Evolutionary conservation across 2,329 filamentous ascomycete genomes (phyloP).

Genomic region (Diplodia mutila): DNA sequence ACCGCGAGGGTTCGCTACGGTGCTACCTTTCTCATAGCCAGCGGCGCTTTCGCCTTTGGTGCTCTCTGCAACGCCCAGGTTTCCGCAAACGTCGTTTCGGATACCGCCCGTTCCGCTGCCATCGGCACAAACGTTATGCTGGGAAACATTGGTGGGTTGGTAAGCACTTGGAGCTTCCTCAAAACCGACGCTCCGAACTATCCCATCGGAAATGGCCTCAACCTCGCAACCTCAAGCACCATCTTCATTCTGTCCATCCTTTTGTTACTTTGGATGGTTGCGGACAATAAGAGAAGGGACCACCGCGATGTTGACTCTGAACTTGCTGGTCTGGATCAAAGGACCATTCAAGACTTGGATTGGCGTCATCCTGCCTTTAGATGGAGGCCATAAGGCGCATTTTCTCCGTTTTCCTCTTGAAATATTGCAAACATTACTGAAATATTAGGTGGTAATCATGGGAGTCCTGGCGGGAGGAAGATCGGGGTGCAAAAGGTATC

Average conservation of each 20-base stretch:
- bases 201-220: constrained; percentile 72
- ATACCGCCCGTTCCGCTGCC: constrained; percentile 68
- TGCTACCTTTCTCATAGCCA: constrained; percentile 70
- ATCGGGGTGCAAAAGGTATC: too few species aligned
- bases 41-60: constrained; percentile 66
- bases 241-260: constrained; percentile 57
- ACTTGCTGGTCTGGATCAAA: constrained; percentile 56
- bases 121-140: constrained; percentile 73
- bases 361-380: constrained; percentile 69
- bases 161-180: constrained; percentile 68
- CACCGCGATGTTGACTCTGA: constrained; percentile 59
- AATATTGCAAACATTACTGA: too few species aligned
- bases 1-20: constrained; percentile 62
- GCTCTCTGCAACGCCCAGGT: constrained; percentile 69
- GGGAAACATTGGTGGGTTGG: constrained; percentile 71
- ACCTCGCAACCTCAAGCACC: constrained; percentile 63
- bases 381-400: constrained; percentile 51
- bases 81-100: constrained; percentile 71
- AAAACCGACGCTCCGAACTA: constrained; percentile 67
- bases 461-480: too few species aligned
- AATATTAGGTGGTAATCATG: too few species aligned
- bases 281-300: constrained; percentile 64
- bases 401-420: too few species aligned
- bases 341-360: constrained; percentile 64
- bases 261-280: constrained; percentile 64